Evolutionary conservation across 2,329 filamentous ascomycete genomes (phyloP).

Genomic region (Claviceps lovelessii): DNA sequence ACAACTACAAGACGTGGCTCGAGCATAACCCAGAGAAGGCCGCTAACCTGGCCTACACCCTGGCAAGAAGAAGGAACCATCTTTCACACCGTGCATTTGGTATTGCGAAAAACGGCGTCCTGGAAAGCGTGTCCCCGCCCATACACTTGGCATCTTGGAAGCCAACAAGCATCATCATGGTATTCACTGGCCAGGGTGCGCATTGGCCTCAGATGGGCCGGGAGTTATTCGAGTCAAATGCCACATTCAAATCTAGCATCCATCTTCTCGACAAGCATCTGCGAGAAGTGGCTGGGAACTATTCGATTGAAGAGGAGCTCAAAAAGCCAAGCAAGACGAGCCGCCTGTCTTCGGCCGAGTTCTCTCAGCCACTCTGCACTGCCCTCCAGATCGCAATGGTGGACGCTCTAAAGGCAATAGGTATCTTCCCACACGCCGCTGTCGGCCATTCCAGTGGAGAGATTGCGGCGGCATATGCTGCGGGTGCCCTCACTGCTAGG

Average conservation of each 20-base stretch:
- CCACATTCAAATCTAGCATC: constrained; percentile 10
- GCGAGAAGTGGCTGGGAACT: background rate
- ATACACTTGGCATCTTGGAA: background rate
- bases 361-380: constrained; percentile 36
- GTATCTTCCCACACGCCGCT: constrained; percentile 17
- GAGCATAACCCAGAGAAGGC: background rate
- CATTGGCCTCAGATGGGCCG: constrained; percentile 29
- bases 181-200: constrained; percentile 30
- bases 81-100: background rate
- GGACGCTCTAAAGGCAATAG: constrained; percentile 19
- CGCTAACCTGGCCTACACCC: background rate
- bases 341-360: constrained; percentile 19
- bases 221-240: constrained; percentile 7
- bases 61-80: background rate
- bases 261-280: constrained; percentile 1
- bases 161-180: background rate
- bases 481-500: constrained; percentile 14
- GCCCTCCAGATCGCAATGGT: constrained; percentile 36
- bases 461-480: constrained; percentile 25
- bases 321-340: constrained; percentile 9
- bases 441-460: constrained; percentile 26
- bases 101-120: background rate
- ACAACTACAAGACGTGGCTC: background rate
- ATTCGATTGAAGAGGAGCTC: constrained; percentile 1
- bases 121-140: constrained; percentile 2